These are phyloP conservation scores for Cutaneotrichosporon mucoides DNA, from an alignment of 1,284 basidiomycete species.

Conservation along the genomic window DNA sequence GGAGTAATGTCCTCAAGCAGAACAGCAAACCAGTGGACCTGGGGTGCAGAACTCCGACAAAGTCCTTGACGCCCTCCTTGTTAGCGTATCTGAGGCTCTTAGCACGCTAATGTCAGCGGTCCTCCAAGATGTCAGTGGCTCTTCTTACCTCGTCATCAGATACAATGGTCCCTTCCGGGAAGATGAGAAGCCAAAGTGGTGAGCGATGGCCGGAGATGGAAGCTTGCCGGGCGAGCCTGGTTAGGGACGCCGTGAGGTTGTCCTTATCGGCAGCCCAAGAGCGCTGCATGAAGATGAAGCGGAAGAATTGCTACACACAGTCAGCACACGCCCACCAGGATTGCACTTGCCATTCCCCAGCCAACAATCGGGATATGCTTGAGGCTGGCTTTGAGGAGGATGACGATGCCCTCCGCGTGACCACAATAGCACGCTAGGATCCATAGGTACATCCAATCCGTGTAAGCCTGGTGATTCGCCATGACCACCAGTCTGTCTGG, in stretches of 20 bases:
- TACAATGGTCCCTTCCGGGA: constrained; percentile 89
- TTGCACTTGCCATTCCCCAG: constrained; percentile 51
- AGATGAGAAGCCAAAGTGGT: constrained; percentile 77
- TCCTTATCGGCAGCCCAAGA: constrained; percentile 78
- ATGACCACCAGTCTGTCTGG: constrained; percentile 73
- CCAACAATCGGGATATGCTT: constrained; percentile 84
- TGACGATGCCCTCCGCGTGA: constrained; percentile 64
- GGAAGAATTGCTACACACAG: constrained; percentile 66
- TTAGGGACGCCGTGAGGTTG: constrained; percentile 53
- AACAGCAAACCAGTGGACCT: constrained; percentile 86
- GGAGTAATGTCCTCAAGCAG: constrained; percentile 72
- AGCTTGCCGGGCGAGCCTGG: constrained; percentile 53
- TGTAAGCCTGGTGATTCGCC: constrained; percentile 80
- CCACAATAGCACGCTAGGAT: constrained; percentile 72
- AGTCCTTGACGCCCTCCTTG: constrained; percentile 56
- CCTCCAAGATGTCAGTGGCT: not conserved
- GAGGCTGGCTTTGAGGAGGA: constrained; percentile 83
- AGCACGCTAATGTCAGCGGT: constrained; percentile 54
- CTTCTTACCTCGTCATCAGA: constrained; percentile 58
- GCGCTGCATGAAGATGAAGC: constrained; percentile 81
- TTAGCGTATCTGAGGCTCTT: constrained; percentile 67
- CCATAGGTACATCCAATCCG: constrained; percentile 87
- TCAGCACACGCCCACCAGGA: not conserved
- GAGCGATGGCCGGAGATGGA: constrained; percentile 58
- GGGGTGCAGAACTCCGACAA: constrained; percentile 74